Base-by-base conservation (phyloP, 352 stramenopile genomes). In the Globisporangium cederbergense region DNA sequence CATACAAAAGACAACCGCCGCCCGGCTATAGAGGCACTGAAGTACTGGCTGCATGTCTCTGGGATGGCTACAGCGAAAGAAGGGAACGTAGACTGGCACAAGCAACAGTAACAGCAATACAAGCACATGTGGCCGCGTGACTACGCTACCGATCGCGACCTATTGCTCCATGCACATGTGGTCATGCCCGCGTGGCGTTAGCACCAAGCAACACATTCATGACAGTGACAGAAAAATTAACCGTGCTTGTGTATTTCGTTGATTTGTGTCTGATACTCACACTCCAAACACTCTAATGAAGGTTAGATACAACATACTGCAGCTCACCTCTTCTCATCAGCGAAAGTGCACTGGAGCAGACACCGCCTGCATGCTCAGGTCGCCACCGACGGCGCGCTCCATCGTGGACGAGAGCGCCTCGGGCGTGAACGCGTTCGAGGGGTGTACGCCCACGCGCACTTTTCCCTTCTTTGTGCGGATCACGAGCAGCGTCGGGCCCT, bases 361-460 rank as follows among this genome's bases (percentile, higher is more conserved):
- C 18, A 83, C 75, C 2, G 68, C 59, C 20, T 74, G 62, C 18
- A 90, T 67, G 45, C 69, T 38, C 34, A 93, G 47, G 56, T 95
- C 86, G 16, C 86, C 86, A 40, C 86, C 86, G 1, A 90, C 76
- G 4, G 81, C 81, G 14, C 82, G 80, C 60, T 95, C 86, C 64
- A 95, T 77, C 2, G 84, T 91, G 16, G 81, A 74, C 16, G 78
- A 81, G 13, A 95, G 68, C 9, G 79, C 51, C 13, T 91, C 78
- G 0, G 62, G 50, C 6, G 71, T 74, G 58, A 93, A 95, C 7
- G 73, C 61, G 46, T 71, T 46, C 0, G 67, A 36, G 0, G 75
- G 34, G 53, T 90, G 77, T 43, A 68, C 54, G 5, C 75, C 82
- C 0, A 82, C 75, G 4, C 86, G 86, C n/a, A 80, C 71, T 66